Base-by-base conservation (phyloP, 2,329 filamentous ascomycete species). In the Bipolaris cookei region DNA sequence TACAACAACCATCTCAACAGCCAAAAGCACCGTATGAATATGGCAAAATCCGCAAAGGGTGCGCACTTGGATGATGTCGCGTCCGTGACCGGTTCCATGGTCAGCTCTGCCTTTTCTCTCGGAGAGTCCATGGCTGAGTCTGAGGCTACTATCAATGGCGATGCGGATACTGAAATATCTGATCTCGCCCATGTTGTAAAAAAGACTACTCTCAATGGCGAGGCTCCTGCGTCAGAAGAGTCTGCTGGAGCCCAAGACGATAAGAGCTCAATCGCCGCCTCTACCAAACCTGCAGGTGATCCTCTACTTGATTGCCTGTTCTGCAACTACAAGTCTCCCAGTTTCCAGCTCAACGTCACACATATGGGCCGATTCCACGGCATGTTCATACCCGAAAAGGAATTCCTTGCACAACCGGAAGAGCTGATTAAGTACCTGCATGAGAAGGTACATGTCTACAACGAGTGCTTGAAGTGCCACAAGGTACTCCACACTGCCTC, bases 281-380 rank as follows among this genome's bases (percentile, higher is more conserved):
- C 70, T 11, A 66, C 54, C 25, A 75, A 74, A 60, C 53, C 62
- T 11, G 64, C 72, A 16, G 68, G 75, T 46, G 77, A 80, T 18
- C 75, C 79, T 32, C 65, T 82, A 7, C 71, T 77, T 32, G 79
- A 81, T 62, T 99, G 95, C 74, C 82, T 99, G 14, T 98, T 99
- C 83, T 99, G 95, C 83, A 96, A 95, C 76, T 90, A 90, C 70
- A 83, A 89, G 47, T 96, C 92, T 0, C 86, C 91, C 0, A 90
- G 86, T 11, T 79, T 92, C 5, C 78, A 86, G n/a, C 81, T 93
- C 30, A 97, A 93, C 71, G 82, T 92, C 32, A 81, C 87, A 38
- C 95, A 99, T 74, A 99, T 99, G 95, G 88, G 90, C 73, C 90
- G 91, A 58, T 88, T 89, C 69, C 95, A 99, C 74, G 92, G 94